A percentile compares a stretch with the other conserved stretches of the same genome.
phyloP scores from a whole-genome alignment of 148 eudicot species.

The Dysphania ambrosioides region DNA sequence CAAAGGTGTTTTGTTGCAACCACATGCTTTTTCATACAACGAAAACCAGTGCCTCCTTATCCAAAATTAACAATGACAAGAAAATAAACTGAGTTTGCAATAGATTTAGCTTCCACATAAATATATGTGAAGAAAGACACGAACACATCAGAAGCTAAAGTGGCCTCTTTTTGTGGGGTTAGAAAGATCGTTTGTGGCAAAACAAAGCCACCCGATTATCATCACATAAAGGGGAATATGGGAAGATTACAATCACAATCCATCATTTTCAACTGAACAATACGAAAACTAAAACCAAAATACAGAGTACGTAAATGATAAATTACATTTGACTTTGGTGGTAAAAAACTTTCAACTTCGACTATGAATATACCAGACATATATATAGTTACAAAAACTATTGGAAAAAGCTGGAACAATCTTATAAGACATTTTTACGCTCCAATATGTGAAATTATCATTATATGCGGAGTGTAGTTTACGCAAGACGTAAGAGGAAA shows the following conservation, averaged over 20 bases:
- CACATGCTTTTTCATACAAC: slow-evolving; percentile 23
- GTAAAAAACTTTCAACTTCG: background rate
- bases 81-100: slow-evolving; percentile 22
- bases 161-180: slow-evolving; percentile 25
- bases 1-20: slow-evolving; percentile 20
- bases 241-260: background rate
- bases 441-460: too few relatives aligned
- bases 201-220: slow-evolving; percentile 33
- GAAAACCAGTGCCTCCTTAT: slow-evolving; percentile 28
- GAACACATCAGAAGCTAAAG: slow-evolving; percentile 25
- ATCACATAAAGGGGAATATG: slow-evolving; percentile 21
- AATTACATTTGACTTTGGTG: too few relatives aligned
- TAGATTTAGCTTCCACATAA: slow-evolving; percentile 41
- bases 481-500: too few relatives aligned
- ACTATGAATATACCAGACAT: too few relatives aligned
- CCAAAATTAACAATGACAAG: slow-evolving; percentile 27
- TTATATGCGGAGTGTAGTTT: too few relatives aligned
- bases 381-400: too few relatives aligned
- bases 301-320: too few relatives aligned
- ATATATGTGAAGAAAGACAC: too few relatives aligned
- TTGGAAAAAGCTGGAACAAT: too few relatives aligned
- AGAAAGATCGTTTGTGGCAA: slow-evolving; percentile 14
- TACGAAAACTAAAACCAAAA: too few relatives aligned
- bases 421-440: too few relatives aligned
- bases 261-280: background rate